A percentile compares a stretch with the other conserved stretches of the same genome.
Evolutionary conservation across 2,329 filamentous ascomycete genomes (phyloP).

Genomic region (Pseudogymnoascus sp.): DNA sequence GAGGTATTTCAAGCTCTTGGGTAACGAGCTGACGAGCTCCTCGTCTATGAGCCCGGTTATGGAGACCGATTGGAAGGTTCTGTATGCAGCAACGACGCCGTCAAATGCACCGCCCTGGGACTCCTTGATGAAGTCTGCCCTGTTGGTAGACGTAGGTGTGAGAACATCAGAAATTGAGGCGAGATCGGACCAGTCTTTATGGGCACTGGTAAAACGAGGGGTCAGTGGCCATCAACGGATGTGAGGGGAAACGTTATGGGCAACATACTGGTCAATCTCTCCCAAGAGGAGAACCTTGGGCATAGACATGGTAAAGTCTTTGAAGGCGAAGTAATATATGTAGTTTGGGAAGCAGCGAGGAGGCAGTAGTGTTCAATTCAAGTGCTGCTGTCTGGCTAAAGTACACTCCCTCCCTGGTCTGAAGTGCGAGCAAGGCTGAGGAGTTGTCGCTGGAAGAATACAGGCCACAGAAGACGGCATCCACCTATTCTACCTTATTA

Average conservation of each 20-base stretch:
- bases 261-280: conserved; percentile 54
- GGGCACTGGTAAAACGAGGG: conserved; percentile 44
- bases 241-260: neutral
- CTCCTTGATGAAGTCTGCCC: conserved; percentile 62
- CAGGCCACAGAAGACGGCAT: neutral
- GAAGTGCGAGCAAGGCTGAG: neutral
- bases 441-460: neutral
- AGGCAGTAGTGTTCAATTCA: neutral
- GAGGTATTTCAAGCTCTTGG: conserved; percentile 47
- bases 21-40: conserved; percentile 56
- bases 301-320: conserved; percentile 30
- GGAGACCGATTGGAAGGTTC: conserved; percentile 58
- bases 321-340: neutral
- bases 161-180: conserved; percentile 58
- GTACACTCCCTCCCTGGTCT: neutral
- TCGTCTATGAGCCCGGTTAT: conserved; percentile 65
- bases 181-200: conserved; percentile 57
- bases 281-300: conserved; percentile 58
- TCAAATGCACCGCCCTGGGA: conserved; percentile 58
- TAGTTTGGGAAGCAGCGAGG: neutral
- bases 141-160: conserved; percentile 51
- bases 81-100: conserved; percentile 57
- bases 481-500: neutral
- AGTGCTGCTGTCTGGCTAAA: neutral
- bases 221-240: conserved; percentile 11